Conservation (phyloP, 2,329 filamentous ascomycete species). For the Madurella fahalii region DNA sequence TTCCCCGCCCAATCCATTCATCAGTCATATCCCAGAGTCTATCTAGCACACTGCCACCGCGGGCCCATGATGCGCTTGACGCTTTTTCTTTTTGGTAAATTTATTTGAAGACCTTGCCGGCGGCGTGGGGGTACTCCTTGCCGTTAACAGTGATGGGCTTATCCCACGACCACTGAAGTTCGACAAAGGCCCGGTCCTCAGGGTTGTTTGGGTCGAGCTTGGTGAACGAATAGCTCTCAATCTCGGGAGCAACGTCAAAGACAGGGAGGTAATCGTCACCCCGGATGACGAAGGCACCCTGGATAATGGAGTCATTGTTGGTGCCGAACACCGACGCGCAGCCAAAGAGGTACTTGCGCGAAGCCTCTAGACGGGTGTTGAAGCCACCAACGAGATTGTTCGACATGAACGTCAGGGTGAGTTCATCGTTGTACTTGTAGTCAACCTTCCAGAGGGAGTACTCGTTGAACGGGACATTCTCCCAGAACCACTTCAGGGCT, state of each 20-base stretch:
- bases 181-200: slow-evolving; percentile 81
- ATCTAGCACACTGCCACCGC: slow-evolving; percentile 22
- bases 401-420: slow-evolving; percentile 97
- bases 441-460: slow-evolving; percentile 92
- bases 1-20: slow-evolving; percentile 24
- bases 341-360: slow-evolving; percentile 97
- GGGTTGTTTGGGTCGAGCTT: slow-evolving; percentile 89
- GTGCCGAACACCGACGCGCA: slow-evolving; percentile 82
- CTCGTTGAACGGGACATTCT: slow-evolving; percentile 88
- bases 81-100: slow-evolving; percentile 19
- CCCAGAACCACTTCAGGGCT: slow-evolving; percentile 97
- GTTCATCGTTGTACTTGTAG: slow-evolving; percentile 99
- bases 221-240: slow-evolving; percentile 91
- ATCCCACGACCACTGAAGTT: slow-evolving; percentile 90
- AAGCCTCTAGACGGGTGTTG: slow-evolving; percentile 93
- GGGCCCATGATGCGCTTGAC: slow-evolving; percentile 17
- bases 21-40: slow-evolving; percentile 28
- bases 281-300: slow-evolving; percentile 92
- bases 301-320: slow-evolving; percentile 84
- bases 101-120: slow-evolving; percentile 99
- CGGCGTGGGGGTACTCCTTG: slow-evolving; percentile 84
- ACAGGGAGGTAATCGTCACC: slow-evolving; percentile 81
- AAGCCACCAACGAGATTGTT: slow-evolving; percentile 98
- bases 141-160: slow-evolving; percentile 72
- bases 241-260: slow-evolving; percentile 96